These are phyloP conservation scores for Calonectria honghensis DNA, from an alignment of 2,329 filamentous ascomycete genomes.

Conservation along the genomic window DNA sequence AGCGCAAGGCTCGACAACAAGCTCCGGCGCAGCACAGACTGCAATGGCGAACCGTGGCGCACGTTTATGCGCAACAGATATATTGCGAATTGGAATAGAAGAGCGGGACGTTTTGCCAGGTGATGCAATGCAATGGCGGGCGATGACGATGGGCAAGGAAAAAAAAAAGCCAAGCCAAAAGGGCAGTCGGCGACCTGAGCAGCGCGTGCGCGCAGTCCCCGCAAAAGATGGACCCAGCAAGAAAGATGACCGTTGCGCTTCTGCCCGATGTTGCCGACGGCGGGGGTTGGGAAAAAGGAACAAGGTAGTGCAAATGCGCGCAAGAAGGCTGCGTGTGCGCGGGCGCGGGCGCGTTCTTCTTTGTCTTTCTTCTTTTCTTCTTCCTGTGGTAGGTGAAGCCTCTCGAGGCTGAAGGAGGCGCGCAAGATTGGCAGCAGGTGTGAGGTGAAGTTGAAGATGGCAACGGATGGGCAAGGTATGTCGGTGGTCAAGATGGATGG, in stretches of 20 bases:
- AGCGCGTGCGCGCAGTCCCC: constrained; percentile 34
- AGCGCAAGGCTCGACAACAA: constrained; percentile 30
- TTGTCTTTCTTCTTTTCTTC: background rate
- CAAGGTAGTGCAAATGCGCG: constrained; percentile 10
- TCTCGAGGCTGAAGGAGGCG: constrained; percentile 32
- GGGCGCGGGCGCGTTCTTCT: constrained; percentile 1
- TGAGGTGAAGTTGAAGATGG: constrained; percentile 33
- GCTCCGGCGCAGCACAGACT: constrained; percentile 34
- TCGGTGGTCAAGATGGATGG: constrained; percentile 39
- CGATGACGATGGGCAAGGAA: constrained; percentile 33
- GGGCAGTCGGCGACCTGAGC: constrained; percentile 14
- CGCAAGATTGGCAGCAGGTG: constrained; percentile 25
- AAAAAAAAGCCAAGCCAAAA: constrained; percentile 1
- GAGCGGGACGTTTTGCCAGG: constrained; percentile 9
- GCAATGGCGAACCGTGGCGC: constrained; percentile 18
- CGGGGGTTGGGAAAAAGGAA: constrained; percentile 5
- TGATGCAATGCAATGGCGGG: constrained; percentile 11
- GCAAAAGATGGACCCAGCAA: constrained; percentile 36
- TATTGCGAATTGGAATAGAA: constrained; percentile 30
- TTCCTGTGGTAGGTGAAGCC: background rate
- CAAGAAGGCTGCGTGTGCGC: background rate
- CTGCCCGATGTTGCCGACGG: constrained; percentile 39
- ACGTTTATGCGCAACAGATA: constrained; percentile 33
- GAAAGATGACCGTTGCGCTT: constrained; percentile 35
- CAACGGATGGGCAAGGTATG: constrained; percentile 28